Evolutionary conservation across 192 early-diverging fungal genomes (phyloP), one percentile per base, ranked within the genome.

Genomic region (Gonapodya sp.): DNA sequence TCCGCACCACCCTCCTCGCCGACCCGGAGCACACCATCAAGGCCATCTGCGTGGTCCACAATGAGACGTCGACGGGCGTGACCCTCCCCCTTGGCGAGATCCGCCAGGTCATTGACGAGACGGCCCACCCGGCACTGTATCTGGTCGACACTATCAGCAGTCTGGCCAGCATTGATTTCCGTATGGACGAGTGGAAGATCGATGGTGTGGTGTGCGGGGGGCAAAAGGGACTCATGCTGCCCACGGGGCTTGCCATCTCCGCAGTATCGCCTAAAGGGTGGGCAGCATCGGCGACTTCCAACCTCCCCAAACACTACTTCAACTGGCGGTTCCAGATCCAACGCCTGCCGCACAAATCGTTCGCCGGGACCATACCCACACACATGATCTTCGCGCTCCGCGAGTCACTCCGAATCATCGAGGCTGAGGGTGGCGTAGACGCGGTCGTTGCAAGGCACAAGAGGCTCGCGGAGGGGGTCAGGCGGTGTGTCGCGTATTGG

Each of bases 21-120:
- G 75, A 77, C 75, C 8, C 75, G 8, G 34, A 2, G 31, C 30
- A 77, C 8, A 24, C 8, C 46, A 24, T 77, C 75, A 77, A 77
- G 31, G 75, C 75, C 75, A 34, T 77, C 30, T 77, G 75, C 75
- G 75, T 34, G 8, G 75, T 77, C 75, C 75, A 77, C 75, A 77
- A 77, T 33, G 75, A 77, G 75, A 77, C 75, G 75, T 77, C 75
- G 8, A 32, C 75, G 75, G 75, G 75, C 75, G 75, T 77, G 18
- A 34, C 34, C 30, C 30, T 34, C 34, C 75, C 75, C 8, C 18
- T 77, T 2, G 30, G 2, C 2, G 75, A 77, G 75, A 77, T 77
- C 75, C 16, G 75, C 8, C 16, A 77, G 75, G 75, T 33, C 30
- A 77, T 77, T 8, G 75, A 77, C 75, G 75, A 18, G 30, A 34